Percentiles rank a stretch among this genome's conserved stretches.
Conservation (phyloP, 495 filamentous ascomycete genomes). For the Rhizodiscina lignyota region DNA sequence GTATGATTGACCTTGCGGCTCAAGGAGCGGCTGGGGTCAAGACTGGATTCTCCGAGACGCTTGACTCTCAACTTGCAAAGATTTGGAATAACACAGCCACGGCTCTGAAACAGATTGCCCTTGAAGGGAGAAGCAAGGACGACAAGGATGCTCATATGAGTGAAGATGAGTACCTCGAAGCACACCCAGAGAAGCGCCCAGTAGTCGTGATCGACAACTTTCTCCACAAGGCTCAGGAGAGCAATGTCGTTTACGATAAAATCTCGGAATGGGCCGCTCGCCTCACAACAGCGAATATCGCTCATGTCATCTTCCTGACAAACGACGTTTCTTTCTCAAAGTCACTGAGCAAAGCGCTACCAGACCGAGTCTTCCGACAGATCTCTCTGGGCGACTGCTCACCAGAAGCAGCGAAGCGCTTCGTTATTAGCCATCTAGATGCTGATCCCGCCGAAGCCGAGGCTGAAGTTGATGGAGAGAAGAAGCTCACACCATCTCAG, state of each 20-base stretch:
- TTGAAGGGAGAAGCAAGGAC: constrained; percentile 48
- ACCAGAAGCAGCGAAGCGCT: constrained; percentile 71
- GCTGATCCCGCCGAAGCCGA: constrained; percentile 12
- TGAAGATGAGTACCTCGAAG: constrained; percentile 82
- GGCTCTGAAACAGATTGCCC: constrained; percentile 60
- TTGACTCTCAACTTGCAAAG: constrained; percentile 82
- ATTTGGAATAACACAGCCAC: constrained; percentile 75
- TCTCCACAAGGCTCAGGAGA: constrained; percentile 58
- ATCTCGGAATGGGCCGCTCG: constrained; percentile 78
- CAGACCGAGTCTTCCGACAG: constrained; percentile 78
- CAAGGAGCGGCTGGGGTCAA: constrained; percentile 91
- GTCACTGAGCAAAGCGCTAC: constrained; percentile 68
- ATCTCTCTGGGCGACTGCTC: constrained; percentile 74
- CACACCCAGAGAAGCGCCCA: constrained; percentile 69
- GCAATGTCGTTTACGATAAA: constrained; percentile 69
- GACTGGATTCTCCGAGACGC: constrained; percentile 84
- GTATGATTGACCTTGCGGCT: constrained; percentile 77
- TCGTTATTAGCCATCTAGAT: constrained; percentile 68
- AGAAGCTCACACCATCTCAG: constrained; percentile 21
- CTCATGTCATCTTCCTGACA: constrained; percentile 94
- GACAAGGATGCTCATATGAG: constrained; percentile 57
- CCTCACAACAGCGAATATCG: constrained; percentile 76
- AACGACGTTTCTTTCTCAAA: constrained; percentile 83
- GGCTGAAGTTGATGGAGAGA: constrained; percentile 16
- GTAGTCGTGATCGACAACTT: constrained; percentile 94